These are phyloP conservation scores for Penicillium italicum DNA, from an alignment of 2,329 filamentous ascomycete species.

Conservation along the genomic window DNA sequence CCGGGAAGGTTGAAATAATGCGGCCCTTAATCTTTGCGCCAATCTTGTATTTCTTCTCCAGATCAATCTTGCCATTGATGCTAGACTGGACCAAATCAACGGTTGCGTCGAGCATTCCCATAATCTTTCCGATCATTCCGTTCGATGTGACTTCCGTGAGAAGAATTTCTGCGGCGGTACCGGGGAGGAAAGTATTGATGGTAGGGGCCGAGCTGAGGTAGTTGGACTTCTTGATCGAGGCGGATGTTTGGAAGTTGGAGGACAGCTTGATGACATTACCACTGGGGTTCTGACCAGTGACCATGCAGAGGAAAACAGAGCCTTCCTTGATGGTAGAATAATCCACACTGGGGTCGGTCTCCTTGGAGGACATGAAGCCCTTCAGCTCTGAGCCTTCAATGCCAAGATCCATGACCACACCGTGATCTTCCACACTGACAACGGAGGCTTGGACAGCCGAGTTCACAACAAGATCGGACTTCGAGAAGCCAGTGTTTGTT, in stretches of 20 bases:
- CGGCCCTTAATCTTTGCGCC: slow-evolving; percentile 81
- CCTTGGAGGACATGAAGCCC: slow-evolving; percentile 82
- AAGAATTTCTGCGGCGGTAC: slow-evolving; percentile 82
- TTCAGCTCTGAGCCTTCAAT: slow-evolving; percentile 64
- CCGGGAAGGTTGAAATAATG: slow-evolving; percentile 82
- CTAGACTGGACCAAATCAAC: slow-evolving; percentile 89
- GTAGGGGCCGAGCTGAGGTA: slow-evolving; percentile 73
- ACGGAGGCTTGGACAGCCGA: slow-evolving; percentile 83
- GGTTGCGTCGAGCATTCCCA: slow-evolving; percentile 86
- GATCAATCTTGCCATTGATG: slow-evolving; percentile 63
- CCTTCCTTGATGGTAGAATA: slow-evolving; percentile 73
- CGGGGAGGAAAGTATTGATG: slow-evolving; percentile 85
- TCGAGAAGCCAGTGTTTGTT: slow-evolving; percentile 70
- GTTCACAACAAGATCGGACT: slow-evolving; percentile 70
- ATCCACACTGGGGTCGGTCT: slow-evolving; percentile 65
- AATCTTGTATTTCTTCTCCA: slow-evolving; percentile 75
- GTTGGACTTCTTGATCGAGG: slow-evolving; percentile 62
- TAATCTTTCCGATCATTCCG: slow-evolving; percentile 83
- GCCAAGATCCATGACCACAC: slow-evolving; percentile 87
- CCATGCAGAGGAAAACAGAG: slow-evolving; percentile 76
- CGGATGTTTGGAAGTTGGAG: slow-evolving; percentile 65
- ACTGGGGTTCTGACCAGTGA: slow-evolving; percentile 69
- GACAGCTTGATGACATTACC: slow-evolving; percentile 86
- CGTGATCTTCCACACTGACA: slow-evolving; percentile 90
- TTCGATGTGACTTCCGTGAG: slow-evolving; percentile 69